These are phyloP conservation scores for Fonsecaea erecta DNA, from an alignment of 2,329 filamentous ascomycete genomes.

Conservation along the genomic window DNA sequence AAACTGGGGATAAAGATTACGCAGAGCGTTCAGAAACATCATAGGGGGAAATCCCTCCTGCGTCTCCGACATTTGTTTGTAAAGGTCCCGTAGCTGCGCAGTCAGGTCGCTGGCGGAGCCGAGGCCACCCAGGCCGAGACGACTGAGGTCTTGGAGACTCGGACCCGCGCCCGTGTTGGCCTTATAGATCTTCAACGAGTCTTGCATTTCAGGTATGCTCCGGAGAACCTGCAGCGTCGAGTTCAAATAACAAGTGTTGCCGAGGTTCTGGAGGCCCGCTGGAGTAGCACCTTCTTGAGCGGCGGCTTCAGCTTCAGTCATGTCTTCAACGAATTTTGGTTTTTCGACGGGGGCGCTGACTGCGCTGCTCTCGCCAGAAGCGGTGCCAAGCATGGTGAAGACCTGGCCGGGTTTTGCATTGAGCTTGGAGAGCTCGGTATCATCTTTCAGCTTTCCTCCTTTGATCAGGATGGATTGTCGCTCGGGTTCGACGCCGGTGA, in stretches of 20 bases:
- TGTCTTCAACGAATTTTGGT: slow-evolving; percentile 92
- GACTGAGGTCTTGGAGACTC: slow-evolving; percentile 52
- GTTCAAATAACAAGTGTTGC: slow-evolving; percentile 99
- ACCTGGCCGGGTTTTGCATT: slow-evolving; percentile 82
- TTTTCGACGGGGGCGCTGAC: slow-evolving; percentile 69
- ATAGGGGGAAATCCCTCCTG: slow-evolving; percentile 84
- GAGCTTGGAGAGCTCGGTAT: slow-evolving; percentile 81
- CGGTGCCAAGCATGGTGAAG: slow-evolving; percentile 96
- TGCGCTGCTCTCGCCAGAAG: slow-evolving; percentile 62
- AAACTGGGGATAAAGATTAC: slow-evolving; percentile 85
- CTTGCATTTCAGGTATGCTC: slow-evolving; percentile 86
- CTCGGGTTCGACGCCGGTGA: slow-evolving; percentile 94
- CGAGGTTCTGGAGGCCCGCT: slow-evolving; percentile 85
- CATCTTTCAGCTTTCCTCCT: slow-evolving; percentile 92
- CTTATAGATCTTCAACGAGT: slow-evolving; percentile 71
- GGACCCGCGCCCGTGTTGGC: slow-evolving; percentile 39
- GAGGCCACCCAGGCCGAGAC: slow-evolving; percentile 63
- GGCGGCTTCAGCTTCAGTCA: slow-evolving; percentile 92
- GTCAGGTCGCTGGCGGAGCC: slow-evolving; percentile 72
- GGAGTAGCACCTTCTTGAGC: slow-evolving; percentile 82
- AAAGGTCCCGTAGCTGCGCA: slow-evolving; percentile 77
- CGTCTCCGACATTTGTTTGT: slow-evolving; percentile 86
- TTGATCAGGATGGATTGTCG: slow-evolving; percentile 96
- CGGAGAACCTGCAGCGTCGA: slow-evolving; percentile 91
- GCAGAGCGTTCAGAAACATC: slow-evolving; percentile 79